Base-by-base conservation (phyloP, 2,329 filamentous ascomycete genomes). In the Pseudogymnoascus sp. region DNA sequence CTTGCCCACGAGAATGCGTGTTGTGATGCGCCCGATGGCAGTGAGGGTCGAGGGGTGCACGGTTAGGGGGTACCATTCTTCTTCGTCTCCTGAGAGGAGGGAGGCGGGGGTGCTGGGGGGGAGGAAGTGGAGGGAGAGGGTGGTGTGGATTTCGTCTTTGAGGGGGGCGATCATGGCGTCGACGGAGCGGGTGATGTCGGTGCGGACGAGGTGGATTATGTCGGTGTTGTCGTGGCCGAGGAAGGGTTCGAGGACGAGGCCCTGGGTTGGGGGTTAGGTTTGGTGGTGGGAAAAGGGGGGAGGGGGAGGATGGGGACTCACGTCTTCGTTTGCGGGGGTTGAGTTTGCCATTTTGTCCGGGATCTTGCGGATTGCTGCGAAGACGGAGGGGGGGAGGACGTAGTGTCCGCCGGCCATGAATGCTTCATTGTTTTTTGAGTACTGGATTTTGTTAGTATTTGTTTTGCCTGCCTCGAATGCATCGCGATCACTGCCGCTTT, bases 141-240 rank as follows among this genome's bases (percentile, higher is more conserved):
- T 37, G 16, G 8, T 8, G 16, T 38, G 56, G 31, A 59, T 59
- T 38, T 59, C 56, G 28, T 7, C 2, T 6, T 21, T 18, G 4
- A 59, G 28, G 10, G 56, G 28, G 11, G n/a, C 16, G 28, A 59
- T 35, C 28, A 59, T 35, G 56, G 28, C 35, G 28, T 59, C 35
- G 0, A 59, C 35, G 14, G 56, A 37, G 16, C 35, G 28, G 56
- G 28, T 37, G 56, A 59, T 11, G 14, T 12, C 7, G 28, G 56
- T 59, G 16, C 56, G 28, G 6, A 59, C 35, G 31, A 59, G 35
- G 16, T 21, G 56, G 56, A 59, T 59, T 6, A 59, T 59, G 56
- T 59, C 56, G n/a, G 31, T 38, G 56, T 59, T 59, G 56, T 59
- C 56, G 56, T 35, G 56, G 56, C 31, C 56, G 56, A 59, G 56